Evolutionary conservation across 441 rosid species (phyloP).

Genomic region (Syzygium syzygioides): DNA sequence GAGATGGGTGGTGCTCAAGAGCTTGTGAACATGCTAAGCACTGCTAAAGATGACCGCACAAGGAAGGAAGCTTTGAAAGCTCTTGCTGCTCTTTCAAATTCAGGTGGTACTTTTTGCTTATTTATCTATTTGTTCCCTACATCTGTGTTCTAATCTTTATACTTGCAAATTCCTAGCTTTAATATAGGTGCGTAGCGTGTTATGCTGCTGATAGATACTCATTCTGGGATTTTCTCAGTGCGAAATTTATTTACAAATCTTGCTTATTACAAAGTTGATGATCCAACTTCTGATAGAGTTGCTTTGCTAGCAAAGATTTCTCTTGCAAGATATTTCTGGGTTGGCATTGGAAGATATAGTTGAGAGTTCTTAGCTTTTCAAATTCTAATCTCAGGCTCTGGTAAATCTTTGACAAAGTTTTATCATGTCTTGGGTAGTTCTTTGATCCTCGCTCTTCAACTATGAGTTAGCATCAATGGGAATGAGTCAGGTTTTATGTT

Average conservation of each 20-base stretch:
- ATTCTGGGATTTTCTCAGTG: neutral
- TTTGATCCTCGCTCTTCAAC: neutral
- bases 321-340: neutral
- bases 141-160: neutral
- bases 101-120: conserved; percentile 32
- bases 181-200: neutral
- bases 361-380: neutral
- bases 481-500: neutral
- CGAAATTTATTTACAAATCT: neutral
- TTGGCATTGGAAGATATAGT: neutral
- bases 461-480: neutral
- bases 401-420: neutral
- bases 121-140: neutral
- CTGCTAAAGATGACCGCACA: conserved; percentile 76
- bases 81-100: conserved; percentile 59
- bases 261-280: neutral
- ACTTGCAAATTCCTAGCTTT: neutral
- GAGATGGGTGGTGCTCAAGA: conserved; percentile 87
- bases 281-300: neutral
- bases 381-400: neutral
- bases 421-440: neutral
- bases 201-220: neutral
- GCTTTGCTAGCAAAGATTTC: neutral
- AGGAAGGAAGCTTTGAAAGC: conserved; percentile 82
- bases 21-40: conserved; percentile 66